phyloP scores from a whole-genome alignment of 129 eudicot species.

The Ambrosia artemisiifolia region DNA sequence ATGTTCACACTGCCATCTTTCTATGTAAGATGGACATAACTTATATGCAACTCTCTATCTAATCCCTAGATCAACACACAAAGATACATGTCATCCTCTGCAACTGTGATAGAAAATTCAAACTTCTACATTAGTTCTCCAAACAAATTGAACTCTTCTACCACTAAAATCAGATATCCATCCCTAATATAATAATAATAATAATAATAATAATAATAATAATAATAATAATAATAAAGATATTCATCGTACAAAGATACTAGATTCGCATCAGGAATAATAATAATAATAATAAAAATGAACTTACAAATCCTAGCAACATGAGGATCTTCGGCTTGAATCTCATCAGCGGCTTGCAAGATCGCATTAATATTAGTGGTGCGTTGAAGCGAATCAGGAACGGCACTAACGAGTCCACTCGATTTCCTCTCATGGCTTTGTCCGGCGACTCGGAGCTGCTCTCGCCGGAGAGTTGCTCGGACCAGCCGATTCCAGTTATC shows the following conservation, averaged over 20 bases:
- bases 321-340: constrained; percentile 80
- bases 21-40: not conserved
- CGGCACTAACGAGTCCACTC: constrained; percentile 81
- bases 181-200: too few relatives aligned
- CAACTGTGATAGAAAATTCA: not conserved
- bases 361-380: constrained; percentile 67
- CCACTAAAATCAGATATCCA: not conserved
- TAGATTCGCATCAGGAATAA: constrained; percentile 11
- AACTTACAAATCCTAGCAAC: constrained; percentile 86
- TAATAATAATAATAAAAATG: not conserved
- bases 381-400: constrained; percentile 83
- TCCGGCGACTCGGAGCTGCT: constrained; percentile 55
- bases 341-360: constrained; percentile 88
- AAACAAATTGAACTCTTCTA: not conserved
- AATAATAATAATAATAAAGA: too few relatives aligned
- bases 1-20: not conserved
- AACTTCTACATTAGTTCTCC: not conserved
- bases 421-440: constrained; percentile 59
- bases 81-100: not conserved
- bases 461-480: constrained; percentile 61
- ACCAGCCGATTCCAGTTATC: constrained; percentile 85
- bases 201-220: too few relatives aligned
- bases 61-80: not conserved
- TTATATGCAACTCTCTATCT: constrained; percentile 13
- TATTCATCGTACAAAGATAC: not conserved